A percentile compares a stretch with the other conserved stretches of the same genome.
These are phyloP conservation scores for Ustilago loliicola DNA, from an alignment of 1,284 basidiomycete genomes.

Conservation along the genomic window DNA sequence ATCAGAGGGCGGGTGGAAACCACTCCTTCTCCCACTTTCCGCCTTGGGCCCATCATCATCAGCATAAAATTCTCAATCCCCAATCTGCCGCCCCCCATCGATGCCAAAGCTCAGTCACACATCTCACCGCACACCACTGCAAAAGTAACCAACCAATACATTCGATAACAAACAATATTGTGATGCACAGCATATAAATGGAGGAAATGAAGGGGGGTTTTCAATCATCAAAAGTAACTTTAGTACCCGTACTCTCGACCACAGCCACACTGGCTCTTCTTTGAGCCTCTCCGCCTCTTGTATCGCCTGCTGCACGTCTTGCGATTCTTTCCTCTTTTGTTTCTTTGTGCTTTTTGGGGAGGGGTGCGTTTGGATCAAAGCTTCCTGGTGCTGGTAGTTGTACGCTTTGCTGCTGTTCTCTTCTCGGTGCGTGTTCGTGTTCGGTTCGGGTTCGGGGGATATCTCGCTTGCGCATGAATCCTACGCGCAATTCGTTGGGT, in stretches of 20 bases:
- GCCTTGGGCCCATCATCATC: constrained; percentile 24
- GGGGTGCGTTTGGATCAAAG: constrained; percentile 55
- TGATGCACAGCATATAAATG: too few relatives aligned
- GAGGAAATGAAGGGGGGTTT: too few relatives aligned
- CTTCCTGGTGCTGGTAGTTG: constrained; percentile 58
- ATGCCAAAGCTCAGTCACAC: too few relatives aligned
- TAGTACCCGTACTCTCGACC: constrained; percentile 82
- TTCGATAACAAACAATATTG: too few relatives aligned
- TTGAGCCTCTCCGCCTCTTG: constrained; percentile 74
- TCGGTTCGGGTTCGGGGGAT: not conserved
- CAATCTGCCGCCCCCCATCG: too few relatives aligned
- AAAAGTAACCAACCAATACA: too few relatives aligned
- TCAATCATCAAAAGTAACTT: constrained; percentile 78
- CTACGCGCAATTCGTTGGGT: constrained; percentile 17
- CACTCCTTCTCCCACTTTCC: not conserved
- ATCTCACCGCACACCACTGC: too few relatives aligned
- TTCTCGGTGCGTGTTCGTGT: not conserved
- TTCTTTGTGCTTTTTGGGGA: constrained; percentile 57
- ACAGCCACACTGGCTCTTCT: constrained; percentile 88
- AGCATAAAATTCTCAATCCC: too few relatives aligned
- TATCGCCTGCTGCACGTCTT: constrained; percentile 7
- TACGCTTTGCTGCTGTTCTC: too few relatives aligned
- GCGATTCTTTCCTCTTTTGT: constrained; percentile 47
- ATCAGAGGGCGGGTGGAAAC: not conserved
- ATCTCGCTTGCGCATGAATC: constrained; percentile 22